These are phyloP conservation scores for Epicoccum sorghinum DNA, from an alignment of 2,329 filamentous ascomycete species.

Conservation along the genomic window DNA sequence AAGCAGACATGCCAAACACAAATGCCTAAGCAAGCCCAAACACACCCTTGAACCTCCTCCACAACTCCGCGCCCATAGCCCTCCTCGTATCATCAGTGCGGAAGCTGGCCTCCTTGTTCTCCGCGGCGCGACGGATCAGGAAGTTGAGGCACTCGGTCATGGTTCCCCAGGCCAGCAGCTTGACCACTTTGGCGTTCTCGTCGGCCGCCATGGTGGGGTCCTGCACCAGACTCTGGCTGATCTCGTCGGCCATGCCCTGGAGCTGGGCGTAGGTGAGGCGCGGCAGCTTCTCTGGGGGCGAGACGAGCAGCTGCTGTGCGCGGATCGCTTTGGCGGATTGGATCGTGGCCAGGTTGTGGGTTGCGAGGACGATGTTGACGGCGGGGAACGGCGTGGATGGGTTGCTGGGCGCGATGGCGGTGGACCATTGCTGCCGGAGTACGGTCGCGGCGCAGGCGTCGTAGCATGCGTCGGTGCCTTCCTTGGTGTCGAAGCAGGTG, in stretches of 20 bases:
- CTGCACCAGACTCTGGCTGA: constrained; percentile 66
- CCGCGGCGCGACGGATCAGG: constrained; percentile 62
- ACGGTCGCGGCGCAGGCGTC: constrained; percentile 72
- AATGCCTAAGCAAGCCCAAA: constrained; percentile 26
- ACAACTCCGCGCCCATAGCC: constrained; percentile 60
- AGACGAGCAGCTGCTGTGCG: constrained; percentile 49
- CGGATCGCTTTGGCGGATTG: constrained; percentile 57
- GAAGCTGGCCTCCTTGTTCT: constrained; percentile 66
- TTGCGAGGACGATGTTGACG: constrained; percentile 73
- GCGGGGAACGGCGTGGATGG: constrained; percentile 47
- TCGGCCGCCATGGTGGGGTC: constrained; percentile 47
- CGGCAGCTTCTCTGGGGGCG: constrained; percentile 37
- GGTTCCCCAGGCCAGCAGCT: constrained; percentile 63
- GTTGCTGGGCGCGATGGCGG: constrained; percentile 54
- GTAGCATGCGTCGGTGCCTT: constrained; percentile 67
- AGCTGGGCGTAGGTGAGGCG: constrained; percentile 74
- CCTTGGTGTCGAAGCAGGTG: constrained; percentile 61
- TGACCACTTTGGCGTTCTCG: constrained; percentile 55
- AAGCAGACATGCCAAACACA: not conserved
- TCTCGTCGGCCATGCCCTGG: constrained; percentile 94
- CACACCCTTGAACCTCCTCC: constrained; percentile 43
- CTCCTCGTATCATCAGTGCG: constrained; percentile 59
- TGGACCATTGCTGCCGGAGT: constrained; percentile 67
- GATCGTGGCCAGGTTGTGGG: constrained; percentile 80
- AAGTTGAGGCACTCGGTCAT: constrained; percentile 81